These are phyloP conservation scores for Coelastrella sp. DNA, from an alignment of 139 green algal species.

Conservation along the genomic window DNA sequence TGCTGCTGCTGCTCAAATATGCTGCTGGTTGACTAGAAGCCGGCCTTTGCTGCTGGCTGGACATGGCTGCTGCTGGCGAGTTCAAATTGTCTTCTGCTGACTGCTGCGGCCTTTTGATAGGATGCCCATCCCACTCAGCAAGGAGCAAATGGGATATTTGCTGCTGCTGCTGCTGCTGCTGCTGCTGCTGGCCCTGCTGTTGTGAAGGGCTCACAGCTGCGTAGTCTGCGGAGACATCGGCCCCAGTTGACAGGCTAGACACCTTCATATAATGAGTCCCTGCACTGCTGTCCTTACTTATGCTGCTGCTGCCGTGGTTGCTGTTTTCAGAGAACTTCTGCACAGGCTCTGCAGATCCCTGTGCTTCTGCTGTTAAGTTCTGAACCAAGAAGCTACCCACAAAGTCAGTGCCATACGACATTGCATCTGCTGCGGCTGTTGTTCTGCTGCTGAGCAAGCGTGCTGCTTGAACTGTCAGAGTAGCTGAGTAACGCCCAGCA, in stretches of 20 bases:
- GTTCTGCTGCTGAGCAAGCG: background rate
- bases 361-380: constrained; percentile 1
- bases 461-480: constrained; percentile 30
- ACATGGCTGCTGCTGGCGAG: too few species aligned
- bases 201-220: background rate
- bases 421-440: background rate
- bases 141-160: background rate
- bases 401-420: background rate
- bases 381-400: background rate
- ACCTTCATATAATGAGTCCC: too few species aligned
- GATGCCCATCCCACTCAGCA: background rate
- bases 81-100: too few species aligned
- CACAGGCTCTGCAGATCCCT: background rate
- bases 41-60: background rate
- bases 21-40: background rate
- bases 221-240: too few species aligned
- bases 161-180: background rate
- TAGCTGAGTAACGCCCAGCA: constrained; percentile 6
- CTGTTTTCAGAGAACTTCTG: too few species aligned
- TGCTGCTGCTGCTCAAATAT: background rate
- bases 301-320: background rate
- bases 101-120: background rate
- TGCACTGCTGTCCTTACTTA: background rate
- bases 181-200: background rate
- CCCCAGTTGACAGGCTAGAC: too few species aligned